Evolutionary conservation across 2,329 filamentous ascomycete genomes (phyloP), one percentile per base, ranked within the genome.

Genomic region (Xylariales sp.): DNA sequence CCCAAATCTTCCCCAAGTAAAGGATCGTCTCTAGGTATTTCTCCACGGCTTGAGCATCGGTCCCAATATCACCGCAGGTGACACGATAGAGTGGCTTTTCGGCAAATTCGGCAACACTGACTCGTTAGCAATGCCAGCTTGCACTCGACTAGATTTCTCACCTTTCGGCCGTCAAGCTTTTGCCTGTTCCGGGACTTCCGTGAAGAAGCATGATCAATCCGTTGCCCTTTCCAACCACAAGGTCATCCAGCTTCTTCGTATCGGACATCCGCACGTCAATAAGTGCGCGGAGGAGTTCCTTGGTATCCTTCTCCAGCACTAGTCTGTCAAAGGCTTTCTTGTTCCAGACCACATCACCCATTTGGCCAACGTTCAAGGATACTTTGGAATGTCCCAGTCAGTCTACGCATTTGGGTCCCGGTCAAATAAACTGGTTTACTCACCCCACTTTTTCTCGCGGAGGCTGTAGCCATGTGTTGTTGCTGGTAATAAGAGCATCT

Each of bases 71-170:
- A 12, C 58, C 58, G 3, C 52, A 49, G 8, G 49, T 50, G 11
- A 64, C 52, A 7, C 46, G 50, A 40, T 64, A 66, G 3, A 66
- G 54, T 7, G 61, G 63, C 22, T 55, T 58, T 25, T 57, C 42
- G 12, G 61, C 55, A 8, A 58, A 47, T 31, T 67, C 64, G 0
- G 64, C 64, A 1, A 66, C 57, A 18, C 53, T 58, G 5, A 21
- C 8, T 6, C 4, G 16, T 27, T 27, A 27, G 24, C 24, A 27
- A 27, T 8, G n/a, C n/a, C n/a, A n/a, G n/a, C n/a, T n/a, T n/a
- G n/a, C n/a, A n/a, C n/a, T n/a, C n/a, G 24, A 8, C 24, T 8
- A 8, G 24, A 27, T n/a, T 27, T 8, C 15, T 2, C 32, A 40
- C 38, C 38, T 40, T 12, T 43, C 41, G 1, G 42, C 42, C n/a